Conservation (phyloP, 2,329 filamentous ascomycete genomes). For the Verruconis gallopava region DNA sequence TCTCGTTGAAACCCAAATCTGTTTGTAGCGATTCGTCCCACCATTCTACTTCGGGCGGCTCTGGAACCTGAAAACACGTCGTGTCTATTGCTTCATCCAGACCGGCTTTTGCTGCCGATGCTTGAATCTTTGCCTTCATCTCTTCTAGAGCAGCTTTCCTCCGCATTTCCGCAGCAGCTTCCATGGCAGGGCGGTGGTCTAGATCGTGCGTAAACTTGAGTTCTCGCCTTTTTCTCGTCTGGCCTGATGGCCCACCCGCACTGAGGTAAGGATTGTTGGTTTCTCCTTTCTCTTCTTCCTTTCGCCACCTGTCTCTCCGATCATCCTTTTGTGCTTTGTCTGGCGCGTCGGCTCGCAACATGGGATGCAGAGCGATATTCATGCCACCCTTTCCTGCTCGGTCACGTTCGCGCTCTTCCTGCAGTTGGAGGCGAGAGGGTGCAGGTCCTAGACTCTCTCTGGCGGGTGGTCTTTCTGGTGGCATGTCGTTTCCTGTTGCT, state of each 20-base stretch:
- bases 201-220: constrained; percentile 10
- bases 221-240: not conserved
- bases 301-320: constrained; percentile 22
- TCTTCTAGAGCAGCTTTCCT: constrained; percentile 80
- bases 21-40: constrained; percentile 86
- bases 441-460: constrained; percentile 31
- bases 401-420: constrained; percentile 31
- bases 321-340: constrained; percentile 27
- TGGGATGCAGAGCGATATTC: constrained; percentile 65
- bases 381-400: constrained; percentile 50
- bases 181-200: constrained; percentile 9
- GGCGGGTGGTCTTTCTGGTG: constrained; percentile 32
- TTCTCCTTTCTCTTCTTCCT: constrained; percentile 30
- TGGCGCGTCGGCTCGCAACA: constrained; percentile 38
- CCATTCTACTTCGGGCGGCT: constrained; percentile 86
- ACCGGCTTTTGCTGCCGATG: constrained; percentile 74
- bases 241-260: constrained; percentile 1
- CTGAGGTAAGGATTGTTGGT: constrained; percentile 66
- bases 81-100: constrained; percentile 88
- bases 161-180: constrained; percentile 62
- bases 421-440: constrained; percentile 24
- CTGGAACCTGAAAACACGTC: constrained; percentile 67
- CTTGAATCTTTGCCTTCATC: constrained; percentile 88
- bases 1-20: constrained; percentile 56
- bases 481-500: not conserved